A percentile compares a stretch with the other conserved stretches of the same genome.
phyloP scores from a whole-genome alignment of 2,329 filamentous ascomycete species.

The Botrytis porri region DNA sequence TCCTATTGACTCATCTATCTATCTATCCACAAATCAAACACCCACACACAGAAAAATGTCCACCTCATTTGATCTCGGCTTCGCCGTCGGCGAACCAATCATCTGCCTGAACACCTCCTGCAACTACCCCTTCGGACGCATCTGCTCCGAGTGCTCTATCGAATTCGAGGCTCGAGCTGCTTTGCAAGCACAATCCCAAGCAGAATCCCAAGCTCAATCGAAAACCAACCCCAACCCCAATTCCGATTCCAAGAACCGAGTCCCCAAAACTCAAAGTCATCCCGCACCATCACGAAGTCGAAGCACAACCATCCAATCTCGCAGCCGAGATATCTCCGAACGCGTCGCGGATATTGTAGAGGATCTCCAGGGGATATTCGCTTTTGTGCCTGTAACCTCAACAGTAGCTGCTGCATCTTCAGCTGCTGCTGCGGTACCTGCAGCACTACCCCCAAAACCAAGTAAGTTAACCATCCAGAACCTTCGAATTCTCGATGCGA shows the following conservation, averaged over 20 bases:
- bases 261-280: fast-evolving
- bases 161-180: not conserved
- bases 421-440: too few species aligned
- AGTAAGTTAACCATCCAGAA: not conserved
- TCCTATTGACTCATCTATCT: not conserved
- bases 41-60: not conserved
- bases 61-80: not conserved
- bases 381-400: not conserved
- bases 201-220: not conserved
- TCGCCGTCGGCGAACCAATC: slow-evolving; percentile 10
- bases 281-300: not conserved
- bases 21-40: not conserved
- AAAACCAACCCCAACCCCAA: not conserved
- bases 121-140: slow-evolving; percentile 22
- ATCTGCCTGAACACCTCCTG: slow-evolving; percentile 23
- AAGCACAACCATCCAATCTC: not conserved
- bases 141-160: slow-evolving; percentile 13
- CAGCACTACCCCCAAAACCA: not conserved
- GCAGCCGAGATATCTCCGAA: not conserved
- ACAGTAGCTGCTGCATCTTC: not conserved
- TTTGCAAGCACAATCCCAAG: not conserved
- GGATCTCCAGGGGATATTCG: not conserved
- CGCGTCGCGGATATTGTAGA: not conserved
- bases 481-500: not conserved
- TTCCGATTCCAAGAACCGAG: not conserved